phyloP scores from a whole-genome alignment of 208 protist genomes.

The Trypanosoma vivax region DNA sequence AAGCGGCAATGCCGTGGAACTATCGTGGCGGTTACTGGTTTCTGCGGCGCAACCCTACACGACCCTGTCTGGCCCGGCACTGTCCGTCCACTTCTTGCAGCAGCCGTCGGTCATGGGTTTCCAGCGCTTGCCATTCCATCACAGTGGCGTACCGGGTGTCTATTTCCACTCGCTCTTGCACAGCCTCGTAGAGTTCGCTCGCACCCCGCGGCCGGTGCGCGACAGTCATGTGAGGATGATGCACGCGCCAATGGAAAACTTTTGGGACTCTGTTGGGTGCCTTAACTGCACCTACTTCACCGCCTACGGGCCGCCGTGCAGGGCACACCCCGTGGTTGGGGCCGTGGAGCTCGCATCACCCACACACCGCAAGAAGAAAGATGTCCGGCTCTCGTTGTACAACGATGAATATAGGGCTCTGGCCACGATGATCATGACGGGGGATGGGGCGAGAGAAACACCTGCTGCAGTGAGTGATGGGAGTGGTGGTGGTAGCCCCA shows the following conservation, averaged over 20 bases:
- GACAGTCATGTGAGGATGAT: conserved; percentile 37
- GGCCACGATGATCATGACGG: conserved; percentile 66
- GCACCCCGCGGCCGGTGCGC: conserved; percentile 47
- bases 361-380: conserved; percentile 44
- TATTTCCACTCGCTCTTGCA: conserved; percentile 80
- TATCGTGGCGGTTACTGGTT: conserved; percentile 47
- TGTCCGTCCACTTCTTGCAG: conserved; percentile 56
- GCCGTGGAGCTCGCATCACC: conserved; percentile 61
- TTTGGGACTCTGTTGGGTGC: conserved; percentile 62
- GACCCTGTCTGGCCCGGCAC: conserved; percentile 68
- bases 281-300: conserved; percentile 75
- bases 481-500: neutral
- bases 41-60: conserved; percentile 79
- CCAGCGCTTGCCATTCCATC: conserved; percentile 43
- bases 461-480: neutral
- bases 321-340: conserved; percentile 44
- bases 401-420: conserved; percentile 32
- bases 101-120: conserved; percentile 59
- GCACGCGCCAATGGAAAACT: conserved; percentile 46
- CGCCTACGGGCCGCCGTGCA: conserved; percentile 15
- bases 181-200: conserved; percentile 70
- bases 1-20: conserved; percentile 30
- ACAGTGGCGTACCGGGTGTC: conserved; percentile 28
- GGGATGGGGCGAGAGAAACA: conserved; percentile 7
- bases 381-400: conserved; percentile 73